phyloP scores from a whole-genome alignment of 306 rosid species.

The Luffa aegyptiaca region DNA sequence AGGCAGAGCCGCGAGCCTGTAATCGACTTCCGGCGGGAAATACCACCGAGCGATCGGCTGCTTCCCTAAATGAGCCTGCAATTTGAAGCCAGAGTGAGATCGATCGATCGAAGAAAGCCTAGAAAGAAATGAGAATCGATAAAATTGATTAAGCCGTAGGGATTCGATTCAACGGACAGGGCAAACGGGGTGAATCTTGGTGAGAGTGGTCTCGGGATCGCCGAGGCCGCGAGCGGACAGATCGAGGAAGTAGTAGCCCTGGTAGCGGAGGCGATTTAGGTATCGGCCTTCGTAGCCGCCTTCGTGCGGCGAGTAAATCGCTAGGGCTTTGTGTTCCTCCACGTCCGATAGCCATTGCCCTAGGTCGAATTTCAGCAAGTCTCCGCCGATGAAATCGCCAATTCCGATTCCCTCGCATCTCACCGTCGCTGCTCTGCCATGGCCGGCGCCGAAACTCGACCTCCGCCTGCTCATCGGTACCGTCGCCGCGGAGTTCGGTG shows the following conservation, averaged over 20 bases:
- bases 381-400: conserved; percentile 84
- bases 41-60: conserved; percentile 82
- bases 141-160: neutral
- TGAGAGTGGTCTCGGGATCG: conserved; percentile 83
- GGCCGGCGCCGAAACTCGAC: conserved; percentile 16
- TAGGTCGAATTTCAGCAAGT: conserved; percentile 51
- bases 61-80: conserved; percentile 53
- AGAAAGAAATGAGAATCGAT: neutral
- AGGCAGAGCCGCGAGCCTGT: conserved; percentile 80
- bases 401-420: conserved; percentile 51
- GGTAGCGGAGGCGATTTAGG: conserved; percentile 47
- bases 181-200: conserved; percentile 87
- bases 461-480: neutral
- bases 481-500: conserved; percentile 1
- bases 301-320: conserved; percentile 86
- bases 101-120: neutral
- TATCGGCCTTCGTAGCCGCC: conserved; percentile 95
- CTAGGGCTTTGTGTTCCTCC: conserved; percentile 89
- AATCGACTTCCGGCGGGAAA: conserved; percentile 93
- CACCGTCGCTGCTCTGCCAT: conserved; percentile 25
- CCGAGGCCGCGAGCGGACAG: conserved; percentile 86
- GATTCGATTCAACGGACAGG: conserved; percentile 48
- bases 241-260: conserved; percentile 87
- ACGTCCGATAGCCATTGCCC: conserved; percentile 84
- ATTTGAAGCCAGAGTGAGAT: neutral